Evolutionary conservation across 768 basidiomycete genomes (phyloP).

Genomic region (Lyophyllum shimeji): DNA sequence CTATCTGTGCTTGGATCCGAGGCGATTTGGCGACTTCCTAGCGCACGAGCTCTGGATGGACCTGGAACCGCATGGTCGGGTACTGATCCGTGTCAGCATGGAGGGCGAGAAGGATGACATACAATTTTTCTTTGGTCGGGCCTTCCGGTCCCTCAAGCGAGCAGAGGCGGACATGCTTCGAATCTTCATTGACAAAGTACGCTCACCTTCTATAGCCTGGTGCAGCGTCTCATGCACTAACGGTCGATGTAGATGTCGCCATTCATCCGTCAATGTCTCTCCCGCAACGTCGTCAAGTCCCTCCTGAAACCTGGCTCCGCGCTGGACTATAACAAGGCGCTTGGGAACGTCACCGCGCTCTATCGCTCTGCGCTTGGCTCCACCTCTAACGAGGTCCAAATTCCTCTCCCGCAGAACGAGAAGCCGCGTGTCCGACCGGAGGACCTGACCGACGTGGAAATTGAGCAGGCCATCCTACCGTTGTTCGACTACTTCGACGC

Average conservation of each 20-base stretch:
- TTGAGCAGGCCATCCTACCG: constrained; percentile 88
- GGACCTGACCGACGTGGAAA: constrained; percentile 88
- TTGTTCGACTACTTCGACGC: constrained; percentile 97
- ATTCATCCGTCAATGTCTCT: constrained; percentile 85
- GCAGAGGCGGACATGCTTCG: constrained; percentile 95
- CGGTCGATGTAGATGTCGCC: constrained; percentile 76
- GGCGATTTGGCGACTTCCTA: constrained; percentile 84
- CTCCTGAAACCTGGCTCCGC: constrained; percentile 64
- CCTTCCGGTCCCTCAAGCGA: constrained; percentile 89
- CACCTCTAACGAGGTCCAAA: constrained; percentile 68
- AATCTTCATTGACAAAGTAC: constrained; percentile 95
- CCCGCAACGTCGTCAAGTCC: constrained; percentile 70
- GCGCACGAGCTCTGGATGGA: constrained; percentile 92
- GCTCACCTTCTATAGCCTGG: constrained; percentile 14
- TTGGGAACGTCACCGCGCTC: constrained; percentile 79
- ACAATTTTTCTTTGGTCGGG: constrained; percentile 95
- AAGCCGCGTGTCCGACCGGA: constrained; percentile 78
- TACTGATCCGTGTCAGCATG: constrained; percentile 91
- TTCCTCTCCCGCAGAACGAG: constrained; percentile 72
- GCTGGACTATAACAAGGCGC: constrained; percentile 87
- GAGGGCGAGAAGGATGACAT: constrained; percentile 99
- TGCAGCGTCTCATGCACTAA: neutral
- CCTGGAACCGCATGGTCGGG: constrained; percentile 81
- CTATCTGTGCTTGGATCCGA: constrained; percentile 90
- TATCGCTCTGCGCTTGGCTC: constrained; percentile 76